Evolutionary conservation across 139 green algal species (phyloP).

Genomic region (Pleodorina starrii): DNA sequence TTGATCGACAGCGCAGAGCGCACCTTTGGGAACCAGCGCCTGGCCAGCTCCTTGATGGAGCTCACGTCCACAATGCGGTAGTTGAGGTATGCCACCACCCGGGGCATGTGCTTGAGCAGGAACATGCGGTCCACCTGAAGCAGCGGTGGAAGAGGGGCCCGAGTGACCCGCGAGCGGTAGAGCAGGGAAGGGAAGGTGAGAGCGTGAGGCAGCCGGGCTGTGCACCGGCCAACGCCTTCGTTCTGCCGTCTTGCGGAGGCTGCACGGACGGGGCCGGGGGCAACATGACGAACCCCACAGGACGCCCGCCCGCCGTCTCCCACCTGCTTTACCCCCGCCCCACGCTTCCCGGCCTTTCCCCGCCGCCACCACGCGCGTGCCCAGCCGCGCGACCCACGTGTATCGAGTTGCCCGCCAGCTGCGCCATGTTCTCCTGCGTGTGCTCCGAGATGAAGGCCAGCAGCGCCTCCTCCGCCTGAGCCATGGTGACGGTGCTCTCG

Average conservation of each 20-base stretch:
- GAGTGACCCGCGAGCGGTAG: too few relatives aligned
- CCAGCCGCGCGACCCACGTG: constrained; percentile 67
- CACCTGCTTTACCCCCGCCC: too few relatives aligned
- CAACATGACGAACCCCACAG: too few relatives aligned
- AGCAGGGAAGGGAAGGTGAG: constrained; percentile 87
- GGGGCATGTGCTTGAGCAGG: constrained; percentile 90
- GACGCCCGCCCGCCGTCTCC: too few relatives aligned
- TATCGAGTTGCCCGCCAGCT: constrained; percentile 88
- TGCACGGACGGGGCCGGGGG: too few relatives aligned
- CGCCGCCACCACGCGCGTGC: too few relatives aligned
- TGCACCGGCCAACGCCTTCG: too few relatives aligned
- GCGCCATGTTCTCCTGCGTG: constrained; percentile 50
- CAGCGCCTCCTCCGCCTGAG: constrained; percentile 51
- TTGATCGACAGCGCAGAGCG: too few relatives aligned
- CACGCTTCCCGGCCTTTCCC: too few relatives aligned
- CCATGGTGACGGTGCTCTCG: constrained; percentile 31
- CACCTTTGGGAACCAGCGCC: constrained; percentile 50
- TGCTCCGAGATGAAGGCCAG: constrained; percentile 82
- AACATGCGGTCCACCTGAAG: constrained; percentile 93
- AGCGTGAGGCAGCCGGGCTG: too few relatives aligned
- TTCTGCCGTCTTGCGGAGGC: too few relatives aligned
- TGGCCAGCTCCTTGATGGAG: constrained; percentile 82
- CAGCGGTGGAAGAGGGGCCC: background rate
- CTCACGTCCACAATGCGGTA: constrained; percentile 96
- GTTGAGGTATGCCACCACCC: constrained; percentile 80